Conservation (phyloP, 768 basidiomycete genomes). For the Boletus barrowsii region DNA sequence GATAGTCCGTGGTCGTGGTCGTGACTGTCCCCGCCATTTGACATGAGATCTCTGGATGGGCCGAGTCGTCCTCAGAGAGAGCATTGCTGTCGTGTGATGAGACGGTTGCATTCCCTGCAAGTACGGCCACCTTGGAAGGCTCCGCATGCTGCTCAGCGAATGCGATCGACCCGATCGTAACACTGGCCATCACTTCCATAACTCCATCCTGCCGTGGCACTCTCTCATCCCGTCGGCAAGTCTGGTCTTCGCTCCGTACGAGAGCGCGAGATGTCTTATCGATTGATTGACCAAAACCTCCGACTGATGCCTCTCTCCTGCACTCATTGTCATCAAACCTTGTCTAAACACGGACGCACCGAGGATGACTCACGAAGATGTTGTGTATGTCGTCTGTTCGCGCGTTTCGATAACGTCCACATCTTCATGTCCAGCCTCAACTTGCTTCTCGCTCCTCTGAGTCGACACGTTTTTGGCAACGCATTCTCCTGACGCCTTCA, state of each 20-base stretch:
- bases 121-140: no score
- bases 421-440: not conserved
- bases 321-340: not conserved
- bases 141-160: not conserved
- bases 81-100: not conserved
- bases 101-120: no score
- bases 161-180: not conserved
- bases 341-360: not conserved
- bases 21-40: not conserved
- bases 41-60: not conserved
- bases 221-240: not conserved
- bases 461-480: not conserved
- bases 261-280: not conserved
- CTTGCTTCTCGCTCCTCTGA: not conserved
- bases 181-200: not conserved
- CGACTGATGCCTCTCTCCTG: not conserved
- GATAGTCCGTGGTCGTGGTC: not conserved
- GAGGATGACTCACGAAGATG: slow-evolving; percentile 1
- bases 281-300: not conserved
- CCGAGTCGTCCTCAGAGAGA: not conserved
- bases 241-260: not conserved
- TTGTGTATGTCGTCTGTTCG: not conserved
- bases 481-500: not conserved
- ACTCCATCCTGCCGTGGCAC: not conserved
- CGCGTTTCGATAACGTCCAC: not conserved